These are phyloP conservation scores for Vitis hybrid DNA, from an alignment of 177 flowering plant genomes.

Conservation along the genomic window DNA sequence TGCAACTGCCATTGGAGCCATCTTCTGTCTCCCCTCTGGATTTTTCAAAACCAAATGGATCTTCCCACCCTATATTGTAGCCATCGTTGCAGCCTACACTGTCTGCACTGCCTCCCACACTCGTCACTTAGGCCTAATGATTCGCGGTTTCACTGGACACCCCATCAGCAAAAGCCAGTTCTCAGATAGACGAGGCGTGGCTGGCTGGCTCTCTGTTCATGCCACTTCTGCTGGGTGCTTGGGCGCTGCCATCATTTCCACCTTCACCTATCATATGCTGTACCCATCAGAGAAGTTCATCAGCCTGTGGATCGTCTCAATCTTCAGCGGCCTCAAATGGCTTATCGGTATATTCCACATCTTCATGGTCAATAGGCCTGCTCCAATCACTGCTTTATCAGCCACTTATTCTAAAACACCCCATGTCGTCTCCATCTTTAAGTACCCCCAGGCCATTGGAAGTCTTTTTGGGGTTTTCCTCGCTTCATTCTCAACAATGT, in stretches of 20 bases:
- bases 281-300: slow-evolving; percentile 23
- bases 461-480: slow-evolving; percentile 32
- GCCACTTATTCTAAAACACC: background rate
- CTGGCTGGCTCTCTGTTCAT: slow-evolving; percentile 46
- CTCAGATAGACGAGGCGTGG: slow-evolving; percentile 21
- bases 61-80: slow-evolving; percentile 47
- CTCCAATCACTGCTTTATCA: background rate
- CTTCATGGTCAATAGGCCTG: slow-evolving; percentile 17
- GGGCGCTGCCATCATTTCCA: slow-evolving; percentile 47
- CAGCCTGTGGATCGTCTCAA: slow-evolving; percentile 60
- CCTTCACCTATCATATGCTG: slow-evolving; percentile 63
- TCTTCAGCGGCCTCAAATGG: slow-evolving; percentile 68
- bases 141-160: slow-evolving; percentile 41
- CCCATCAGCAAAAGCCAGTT: slow-evolving; percentile 22
- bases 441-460: slow-evolving; percentile 52
- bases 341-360: slow-evolving; percentile 37
- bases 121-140: slow-evolving; percentile 60
- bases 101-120: slow-evolving; percentile 45
- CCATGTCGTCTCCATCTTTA: slow-evolving; percentile 35
- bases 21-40: slow-evolving; percentile 63
- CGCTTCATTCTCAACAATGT: slow-evolving; percentile 48
- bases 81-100: slow-evolving; percentile 37
- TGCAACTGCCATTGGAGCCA: slow-evolving; percentile 45
- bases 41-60: slow-evolving; percentile 44
- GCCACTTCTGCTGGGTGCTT: slow-evolving; percentile 51